Evolutionary conservation across 2,329 filamentous ascomycete genomes (phyloP).

Genomic region (Fusarium subglutinans): DNA sequence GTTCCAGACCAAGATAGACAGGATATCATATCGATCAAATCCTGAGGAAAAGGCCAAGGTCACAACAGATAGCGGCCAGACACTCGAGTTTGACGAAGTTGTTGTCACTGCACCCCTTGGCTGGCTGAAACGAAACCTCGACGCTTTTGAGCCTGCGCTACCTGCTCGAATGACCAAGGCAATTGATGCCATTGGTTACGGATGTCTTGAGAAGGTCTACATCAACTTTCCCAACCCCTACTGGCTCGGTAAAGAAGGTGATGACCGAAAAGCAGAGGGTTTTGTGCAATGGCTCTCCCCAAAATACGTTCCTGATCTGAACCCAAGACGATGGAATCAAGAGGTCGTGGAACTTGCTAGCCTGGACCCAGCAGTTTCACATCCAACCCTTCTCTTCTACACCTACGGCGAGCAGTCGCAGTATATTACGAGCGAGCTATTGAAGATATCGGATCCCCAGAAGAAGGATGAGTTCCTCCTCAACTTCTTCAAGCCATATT

Average conservation of each 20-base stretch:
- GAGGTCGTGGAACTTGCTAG: conserved; percentile 81
- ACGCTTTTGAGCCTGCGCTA: conserved; percentile 69
- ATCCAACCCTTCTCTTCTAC: conserved; percentile 89
- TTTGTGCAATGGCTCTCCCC: conserved; percentile 83
- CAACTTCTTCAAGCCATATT: conserved; percentile 81
- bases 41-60: conserved; percentile 53
- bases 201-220: conserved; percentile 76
- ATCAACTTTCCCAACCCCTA: conserved; percentile 80
- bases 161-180: conserved; percentile 66
- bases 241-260: conserved; percentile 64
- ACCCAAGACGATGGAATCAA: conserved; percentile 75
- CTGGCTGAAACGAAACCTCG: conserved; percentile 69
- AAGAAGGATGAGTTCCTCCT: conserved; percentile 65
- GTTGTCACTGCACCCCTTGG: conserved; percentile 75
- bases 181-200: conserved; percentile 73
- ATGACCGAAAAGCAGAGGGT: conserved; percentile 61
- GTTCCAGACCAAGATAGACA: conserved; percentile 58
- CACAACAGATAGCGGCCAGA: conserved; percentile 55
- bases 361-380: conserved; percentile 65
- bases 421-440: conserved; percentile 60
- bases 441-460: conserved; percentile 52
- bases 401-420: conserved; percentile 71
- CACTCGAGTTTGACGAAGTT: conserved; percentile 70
- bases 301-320: conserved; percentile 69
- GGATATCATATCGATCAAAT: conserved; percentile 49